These are phyloP conservation scores for Dactylis glomerata DNA, from an alignment of 176 grass and related monocot species.

Conservation along the genomic window DNA sequence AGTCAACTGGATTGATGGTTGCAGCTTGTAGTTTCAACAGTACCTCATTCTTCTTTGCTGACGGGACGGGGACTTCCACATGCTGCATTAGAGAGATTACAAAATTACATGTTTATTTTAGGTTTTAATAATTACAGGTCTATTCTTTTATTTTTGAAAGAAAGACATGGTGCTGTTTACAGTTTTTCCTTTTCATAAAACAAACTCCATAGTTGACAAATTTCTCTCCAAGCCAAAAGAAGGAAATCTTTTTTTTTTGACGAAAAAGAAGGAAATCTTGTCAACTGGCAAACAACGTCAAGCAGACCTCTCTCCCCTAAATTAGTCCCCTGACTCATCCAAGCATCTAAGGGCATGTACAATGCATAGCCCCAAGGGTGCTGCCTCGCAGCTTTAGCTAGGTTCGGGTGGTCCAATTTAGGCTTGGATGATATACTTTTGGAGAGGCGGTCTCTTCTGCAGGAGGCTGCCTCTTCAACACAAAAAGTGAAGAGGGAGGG, in stretches of 20 bases:
- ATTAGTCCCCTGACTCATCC: not conserved
- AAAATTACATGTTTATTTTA: not conserved
- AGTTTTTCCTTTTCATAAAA: not conserved
- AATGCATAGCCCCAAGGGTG: no score
- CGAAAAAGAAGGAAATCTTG: not conserved
- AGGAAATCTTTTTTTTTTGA: no score
- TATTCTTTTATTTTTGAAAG: not conserved
- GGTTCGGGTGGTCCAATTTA: no score
- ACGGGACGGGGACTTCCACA: conserved; percentile 55
- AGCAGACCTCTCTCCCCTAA: no score
- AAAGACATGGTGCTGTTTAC: not conserved
- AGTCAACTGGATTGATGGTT: conserved; percentile 69
- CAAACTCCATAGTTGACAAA: not conserved
- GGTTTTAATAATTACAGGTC: not conserved
- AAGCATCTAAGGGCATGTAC: no score
- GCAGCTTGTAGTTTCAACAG: conserved; percentile 63
- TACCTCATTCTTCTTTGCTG: conserved; percentile 52
- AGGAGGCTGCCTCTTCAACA: no score
- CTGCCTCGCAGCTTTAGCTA: no score
- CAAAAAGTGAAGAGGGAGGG: no score
- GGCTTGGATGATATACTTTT: no score
- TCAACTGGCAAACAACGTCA: not conserved
- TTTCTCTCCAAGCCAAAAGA: not conserved
- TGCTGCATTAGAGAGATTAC: conserved; percentile 23
- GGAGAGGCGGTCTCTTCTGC: no score